Base-by-base conservation (phyloP, 768 basidiomycete species). In the Pleurotus citrinopileatus region DNA sequence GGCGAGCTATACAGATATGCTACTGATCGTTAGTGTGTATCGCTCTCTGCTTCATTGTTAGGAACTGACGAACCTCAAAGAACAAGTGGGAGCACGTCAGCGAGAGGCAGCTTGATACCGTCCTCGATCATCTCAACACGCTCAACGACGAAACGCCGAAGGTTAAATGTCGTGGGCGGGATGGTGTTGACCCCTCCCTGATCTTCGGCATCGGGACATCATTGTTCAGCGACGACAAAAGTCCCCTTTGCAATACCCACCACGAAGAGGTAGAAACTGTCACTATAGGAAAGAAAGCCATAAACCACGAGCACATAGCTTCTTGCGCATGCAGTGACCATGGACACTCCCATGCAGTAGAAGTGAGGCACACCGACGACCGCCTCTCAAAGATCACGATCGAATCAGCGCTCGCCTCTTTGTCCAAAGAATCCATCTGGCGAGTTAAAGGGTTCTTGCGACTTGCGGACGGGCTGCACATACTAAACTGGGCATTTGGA, bases 401-500 rank as follows among this genome's bases (percentile, higher is more conserved):
- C 67, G 71, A n/a, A 59, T 70, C 63, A 2, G 83, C 84, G 4
- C 75, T 94, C 1, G 62, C 55, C 2, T 55, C 57, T 4, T 66
- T 93, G 8, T 77, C 83, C 19, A 89, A 87, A 58, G 91, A 92
- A 63, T 68, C 71, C 1, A 72, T 91, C 7, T 94, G 88, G 83
- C 71, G 89, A 58, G 86, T 95, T 28, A 98, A 98, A 64, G 95
- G 94, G 15, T 92, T 94, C 61, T 76, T 95, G 20, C 78, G 78
- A 34, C 65, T 91, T 4, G 67, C 65, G 22, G 66, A 66, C 17
- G 68, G 71, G 6, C 61, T 70, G 58, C 66, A 77, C 63, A 88
- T 94, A 55, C 61, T 96, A 55, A 98, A 98, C 65, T 98, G 93
- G 92, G 94, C 94, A 5, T 98, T 97, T 70, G 91, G 91, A 12